Evolutionary conservation across 192 early-diverging fungal genomes (phyloP).

Genomic region (Dissophora ornata): DNA sequence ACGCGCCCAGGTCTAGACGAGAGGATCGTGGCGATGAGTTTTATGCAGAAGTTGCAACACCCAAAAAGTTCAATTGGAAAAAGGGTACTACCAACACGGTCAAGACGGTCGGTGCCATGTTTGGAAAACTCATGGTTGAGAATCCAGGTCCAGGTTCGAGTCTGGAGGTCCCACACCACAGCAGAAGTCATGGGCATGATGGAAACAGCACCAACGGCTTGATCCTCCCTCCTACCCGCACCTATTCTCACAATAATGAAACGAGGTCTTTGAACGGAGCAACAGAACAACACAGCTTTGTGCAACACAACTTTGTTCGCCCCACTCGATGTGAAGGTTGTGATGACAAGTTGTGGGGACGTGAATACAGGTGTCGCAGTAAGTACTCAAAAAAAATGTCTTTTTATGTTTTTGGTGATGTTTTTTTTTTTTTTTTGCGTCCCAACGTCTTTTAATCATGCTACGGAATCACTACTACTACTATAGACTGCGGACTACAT

Average conservation of each 20-base stretch:
- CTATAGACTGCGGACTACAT: conserved; percentile 58
- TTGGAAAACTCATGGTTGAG: conserved; percentile 42
- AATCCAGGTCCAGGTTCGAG: neutral
- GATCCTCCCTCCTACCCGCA: conserved; percentile 33
- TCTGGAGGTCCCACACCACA: conserved; percentile 18
- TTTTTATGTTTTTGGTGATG: neutral
- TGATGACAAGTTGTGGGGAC: conserved; percentile 68
- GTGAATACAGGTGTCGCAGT: conserved; percentile 63
- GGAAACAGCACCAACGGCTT: conserved; percentile 33
- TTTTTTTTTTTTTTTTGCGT: no score
- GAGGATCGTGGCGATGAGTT: conserved; percentile 37
- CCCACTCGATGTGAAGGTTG: conserved; percentile 67
- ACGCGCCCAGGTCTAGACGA: conserved; percentile 27
- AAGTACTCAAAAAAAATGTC: conserved; percentile 5
- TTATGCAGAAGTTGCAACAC: conserved; percentile 44
- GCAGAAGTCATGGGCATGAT: conserved; percentile 1
- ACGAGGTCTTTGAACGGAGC: conserved; percentile 36
- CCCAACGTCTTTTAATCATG: no score
- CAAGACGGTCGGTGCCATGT: conserved; percentile 48
- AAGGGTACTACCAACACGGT: conserved; percentile 50
- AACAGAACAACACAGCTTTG: conserved; percentile 29
- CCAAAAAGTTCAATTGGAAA: conserved; percentile 69
- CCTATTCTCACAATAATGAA: conserved; percentile 32
- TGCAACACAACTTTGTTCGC: conserved; percentile 26
- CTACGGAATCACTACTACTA: conserved; percentile 47